Evolutionary conservation across 1,284 basidiomycete species (phyloP).

Genomic region (Hymenochaete sp.): DNA sequence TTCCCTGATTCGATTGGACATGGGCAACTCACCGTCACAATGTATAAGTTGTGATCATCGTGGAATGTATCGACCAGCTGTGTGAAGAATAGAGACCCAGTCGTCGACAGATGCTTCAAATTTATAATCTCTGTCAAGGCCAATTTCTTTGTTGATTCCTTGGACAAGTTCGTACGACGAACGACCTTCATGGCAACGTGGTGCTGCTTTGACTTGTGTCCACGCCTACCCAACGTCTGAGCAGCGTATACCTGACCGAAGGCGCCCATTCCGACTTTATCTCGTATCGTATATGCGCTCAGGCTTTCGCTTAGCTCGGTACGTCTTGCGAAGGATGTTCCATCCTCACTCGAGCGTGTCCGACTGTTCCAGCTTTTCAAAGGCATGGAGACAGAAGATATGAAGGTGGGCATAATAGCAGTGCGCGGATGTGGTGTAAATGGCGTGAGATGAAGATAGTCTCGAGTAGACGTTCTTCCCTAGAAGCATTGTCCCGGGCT

Average conservation of each 20-base stretch:
- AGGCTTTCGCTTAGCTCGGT: too few relatives aligned
- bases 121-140: conserved; percentile 5
- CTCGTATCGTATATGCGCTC: too few relatives aligned
- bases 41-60: conserved; percentile 14
- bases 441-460: too few relatives aligned
- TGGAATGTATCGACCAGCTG: conserved; percentile 11
- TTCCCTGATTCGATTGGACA: not conserved
- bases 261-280: conserved; percentile 11
- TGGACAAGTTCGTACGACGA: conserved; percentile 6
- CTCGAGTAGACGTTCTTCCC: too few relatives aligned
- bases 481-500: too few relatives aligned
- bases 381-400: too few relatives aligned
- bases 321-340: too few relatives aligned
- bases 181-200: conserved; percentile 15
- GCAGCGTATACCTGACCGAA: conserved; percentile 10
- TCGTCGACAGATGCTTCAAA: conserved; percentile 2
- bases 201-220: not conserved
- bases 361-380: too few relatives aligned
- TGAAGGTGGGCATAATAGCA: too few relatives aligned
- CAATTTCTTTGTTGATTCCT: conserved; percentile 2
- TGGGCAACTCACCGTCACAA: conserved; percentile 10
- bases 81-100: conserved; percentile 7
- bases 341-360: too few relatives aligned
- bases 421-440: too few relatives aligned
- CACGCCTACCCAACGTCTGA: not conserved